These are phyloP conservation scores for Garcia nutans DNA, from an alignment of 345 rosid species.

Conservation along the genomic window DNA sequence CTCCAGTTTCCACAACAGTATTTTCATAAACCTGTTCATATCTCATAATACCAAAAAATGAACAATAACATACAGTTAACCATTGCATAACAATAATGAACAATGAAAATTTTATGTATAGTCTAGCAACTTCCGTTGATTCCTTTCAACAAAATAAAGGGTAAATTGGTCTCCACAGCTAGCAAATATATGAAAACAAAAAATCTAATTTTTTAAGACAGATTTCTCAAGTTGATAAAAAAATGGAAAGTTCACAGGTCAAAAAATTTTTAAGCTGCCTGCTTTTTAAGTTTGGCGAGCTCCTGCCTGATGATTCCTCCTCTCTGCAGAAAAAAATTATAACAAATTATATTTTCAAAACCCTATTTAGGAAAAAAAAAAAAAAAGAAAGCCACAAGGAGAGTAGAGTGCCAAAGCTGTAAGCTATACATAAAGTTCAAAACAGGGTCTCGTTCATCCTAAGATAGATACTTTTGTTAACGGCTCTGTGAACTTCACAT, in stretches of 20 bases:
- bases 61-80: no score
- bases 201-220: neutral
- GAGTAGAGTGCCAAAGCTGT: neutral
- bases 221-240: neutral
- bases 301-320: slow-evolving; percentile 25
- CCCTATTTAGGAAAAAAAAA: no score
- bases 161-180: slow-evolving; percentile 1
- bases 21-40: no score
- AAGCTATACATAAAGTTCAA: neutral
- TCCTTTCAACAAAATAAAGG: neutral
- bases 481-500: neutral
- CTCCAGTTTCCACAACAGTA: no score
- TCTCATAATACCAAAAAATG: no score
- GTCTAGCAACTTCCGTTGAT: neutral
- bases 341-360: no score
- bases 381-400: neutral
- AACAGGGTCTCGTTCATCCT: neutral
- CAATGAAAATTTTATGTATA: neutral
- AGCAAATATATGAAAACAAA: neutral
- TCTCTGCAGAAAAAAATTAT: slow-evolving; percentile 10
- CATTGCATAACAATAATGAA: no score
- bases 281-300: slow-evolving; percentile 23
- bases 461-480: neutral
- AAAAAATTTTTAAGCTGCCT: slow-evolving; percentile 12
- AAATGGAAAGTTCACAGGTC: neutral